Percentiles rank a stretch among this genome's conserved stretches.
Conservation (phyloP, 108 stramenopile genomes). For the Pseudonitzschia multistriata region DNA sequence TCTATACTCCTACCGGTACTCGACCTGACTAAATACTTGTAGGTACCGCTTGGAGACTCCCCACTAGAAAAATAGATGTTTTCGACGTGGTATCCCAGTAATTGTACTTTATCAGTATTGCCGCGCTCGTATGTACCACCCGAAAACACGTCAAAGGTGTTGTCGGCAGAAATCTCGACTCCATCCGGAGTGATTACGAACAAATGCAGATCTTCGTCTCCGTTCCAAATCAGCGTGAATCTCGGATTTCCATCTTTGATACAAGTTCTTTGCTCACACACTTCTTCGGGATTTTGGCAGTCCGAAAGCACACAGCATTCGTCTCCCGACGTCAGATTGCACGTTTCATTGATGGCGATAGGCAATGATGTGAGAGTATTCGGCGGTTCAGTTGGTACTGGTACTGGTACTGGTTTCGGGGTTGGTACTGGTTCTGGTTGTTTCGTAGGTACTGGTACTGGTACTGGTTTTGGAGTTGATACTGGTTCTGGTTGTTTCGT, state of each 20-base stretch:
- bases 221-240: slow-evolving; percentile 33
- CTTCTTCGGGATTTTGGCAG: slow-evolving; percentile 15
- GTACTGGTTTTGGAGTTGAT: neutral
- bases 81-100: slow-evolving; percentile 23
- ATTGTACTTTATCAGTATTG: neutral
- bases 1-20: neutral
- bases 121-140: slow-evolving; percentile 25
- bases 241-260: slow-evolving; percentile 37
- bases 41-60: slow-evolving; percentile 23
- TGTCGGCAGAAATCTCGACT: slow-evolving; percentile 6
- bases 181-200: slow-evolving; percentile 32
- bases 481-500: neutral
- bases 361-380: neutral
- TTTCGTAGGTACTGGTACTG: neutral
- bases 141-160: slow-evolving; percentile 26
- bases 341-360: slow-evolving; percentile 3
- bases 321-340: slow-evolving; percentile 2
- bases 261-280: slow-evolving; percentile 34
- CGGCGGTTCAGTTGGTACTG: neutral
- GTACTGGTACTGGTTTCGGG: neutral
- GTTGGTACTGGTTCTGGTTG: neutral
- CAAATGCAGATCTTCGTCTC: slow-evolving; percentile 27
- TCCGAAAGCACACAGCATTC: slow-evolving; percentile 35
- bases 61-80: slow-evolving; percentile 30
- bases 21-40: slow-evolving; percentile 20